A percentile compares a stretch with the other conserved stretches of the same genome.
These are phyloP conservation scores for Bolboschoenoplectus hybrid DNA, from an alignment of 202 grass and related monocot genomes.

Conservation along the genomic window DNA sequence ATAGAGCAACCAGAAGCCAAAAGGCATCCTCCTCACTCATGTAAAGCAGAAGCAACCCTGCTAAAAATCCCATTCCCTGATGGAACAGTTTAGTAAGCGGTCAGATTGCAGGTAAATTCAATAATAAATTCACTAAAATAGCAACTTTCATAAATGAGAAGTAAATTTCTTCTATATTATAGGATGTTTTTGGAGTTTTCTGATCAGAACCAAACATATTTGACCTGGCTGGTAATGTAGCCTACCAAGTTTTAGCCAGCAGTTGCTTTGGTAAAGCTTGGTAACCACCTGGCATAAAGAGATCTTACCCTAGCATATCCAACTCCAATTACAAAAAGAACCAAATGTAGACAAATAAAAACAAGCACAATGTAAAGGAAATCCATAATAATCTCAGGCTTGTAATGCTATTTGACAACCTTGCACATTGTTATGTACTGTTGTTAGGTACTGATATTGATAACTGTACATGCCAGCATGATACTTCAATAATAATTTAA, in stretches of 20 bases:
- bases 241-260: neutral
- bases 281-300: neutral
- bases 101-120: constrained; percentile 16
- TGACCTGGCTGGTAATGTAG: neutral
- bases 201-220: constrained; percentile 23
- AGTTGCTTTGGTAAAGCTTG: neutral
- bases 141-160: neutral
- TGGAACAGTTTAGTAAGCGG: neutral
- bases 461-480: neutral
- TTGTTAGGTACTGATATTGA: constrained; percentile 1
- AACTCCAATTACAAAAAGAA: neutral
- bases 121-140: constrained; percentile 4
- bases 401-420: constrained; percentile 5
- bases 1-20: constrained; percentile 93
- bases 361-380: neutral
- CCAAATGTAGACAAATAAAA: neutral
- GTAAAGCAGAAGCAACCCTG: constrained; percentile 85
- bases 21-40: constrained; percentile 99
- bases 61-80: constrained; percentile 99
- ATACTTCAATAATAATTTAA: neutral
- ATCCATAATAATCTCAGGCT: neutral
- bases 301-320: neutral
- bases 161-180: neutral
- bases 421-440: neutral
- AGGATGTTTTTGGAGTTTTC: neutral